Conservation (phyloP, 148 eudicot genomes). For the Silene latifolia region DNA sequence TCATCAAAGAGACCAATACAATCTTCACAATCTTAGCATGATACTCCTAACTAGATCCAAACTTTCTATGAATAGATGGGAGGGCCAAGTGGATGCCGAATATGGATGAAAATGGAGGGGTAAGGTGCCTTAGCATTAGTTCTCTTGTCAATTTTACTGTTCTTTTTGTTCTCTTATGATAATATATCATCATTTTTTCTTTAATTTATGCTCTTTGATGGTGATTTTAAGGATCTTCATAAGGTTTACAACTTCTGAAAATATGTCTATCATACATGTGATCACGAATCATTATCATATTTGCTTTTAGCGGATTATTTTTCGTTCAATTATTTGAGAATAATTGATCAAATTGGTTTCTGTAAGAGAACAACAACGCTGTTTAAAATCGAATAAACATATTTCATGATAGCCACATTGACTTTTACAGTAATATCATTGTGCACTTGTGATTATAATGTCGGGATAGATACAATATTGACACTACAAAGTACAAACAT, state of each 20-base stretch:
- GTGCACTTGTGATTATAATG: too few species aligned
- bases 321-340: constrained; percentile 3
- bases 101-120: background rate
- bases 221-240: constrained; percentile 20
- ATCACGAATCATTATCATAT: background rate
- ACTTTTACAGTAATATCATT: too few species aligned
- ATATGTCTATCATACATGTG: background rate
- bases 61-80: background rate
- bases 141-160: constrained; percentile 15
- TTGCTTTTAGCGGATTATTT: background rate
- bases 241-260: constrained; percentile 2
- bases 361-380: too few species aligned
- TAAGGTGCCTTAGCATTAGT: constrained; percentile 13
- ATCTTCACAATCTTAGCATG: background rate
- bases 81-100: background rate
- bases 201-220: constrained; percentile 14
- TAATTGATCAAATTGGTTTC: constrained; percentile 2
- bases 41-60: background rate
- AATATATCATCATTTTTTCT: background rate
- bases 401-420: too few species aligned
- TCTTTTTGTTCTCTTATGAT: constrained; percentile 13
- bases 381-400: too few species aligned
- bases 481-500: too few species aligned
- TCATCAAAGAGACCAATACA: background rate
- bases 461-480: too few species aligned